phyloP scores from a whole-genome alignment of 2,329 filamentous ascomycete genomes.

The Curvularia lunata region DNA sequence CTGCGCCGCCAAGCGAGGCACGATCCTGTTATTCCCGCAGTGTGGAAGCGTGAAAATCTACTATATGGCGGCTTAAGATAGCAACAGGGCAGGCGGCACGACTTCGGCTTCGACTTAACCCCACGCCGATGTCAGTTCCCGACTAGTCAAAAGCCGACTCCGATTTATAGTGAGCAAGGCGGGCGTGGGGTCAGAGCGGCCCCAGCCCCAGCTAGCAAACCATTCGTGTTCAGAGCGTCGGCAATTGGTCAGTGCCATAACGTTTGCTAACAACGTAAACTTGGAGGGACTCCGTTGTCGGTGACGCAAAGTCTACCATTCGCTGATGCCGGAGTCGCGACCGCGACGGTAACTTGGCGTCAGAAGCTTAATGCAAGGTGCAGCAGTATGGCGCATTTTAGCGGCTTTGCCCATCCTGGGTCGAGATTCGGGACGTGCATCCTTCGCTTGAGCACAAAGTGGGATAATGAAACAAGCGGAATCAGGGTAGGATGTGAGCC shows the following conservation, averaged over 20 bases:
- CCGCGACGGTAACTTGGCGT: slow-evolving; percentile 18
- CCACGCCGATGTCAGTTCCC: background rate
- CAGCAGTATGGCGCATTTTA: slow-evolving; percentile 14
- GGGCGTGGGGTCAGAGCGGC: background rate
- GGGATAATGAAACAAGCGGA: slow-evolving; percentile 13
- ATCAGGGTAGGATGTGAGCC: slow-evolving; percentile 2
- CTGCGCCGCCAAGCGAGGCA: slow-evolving; percentile 1
- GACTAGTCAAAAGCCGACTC: background rate
- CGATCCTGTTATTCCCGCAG: slow-evolving; percentile 2
- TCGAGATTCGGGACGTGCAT: slow-evolving; percentile 25
- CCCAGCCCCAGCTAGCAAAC: background rate
- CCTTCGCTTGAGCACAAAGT: slow-evolving; percentile 10
- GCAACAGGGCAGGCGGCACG: background rate
- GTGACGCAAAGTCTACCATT: slow-evolving; percentile 13
- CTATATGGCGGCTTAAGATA: background rate
- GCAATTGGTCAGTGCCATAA: slow-evolving; percentile 6
- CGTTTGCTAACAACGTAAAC: slow-evolving; percentile 13
- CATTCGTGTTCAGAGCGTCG: background rate
- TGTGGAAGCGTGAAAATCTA: background rate
- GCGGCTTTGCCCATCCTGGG: slow-evolving; percentile 17
- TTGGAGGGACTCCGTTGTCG: slow-evolving; percentile 11
- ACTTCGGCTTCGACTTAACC: background rate
- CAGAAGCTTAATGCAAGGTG: slow-evolving; percentile 16
- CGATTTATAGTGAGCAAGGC: background rate
- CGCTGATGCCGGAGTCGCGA: slow-evolving; percentile 13